Percentiles rank a stretch among this genome's conserved stretches.
These are phyloP conservation scores for Syncephalis plumigaleata DNA, from an alignment of 371 early-diverging fungal species.

Conservation along the genomic window DNA sequence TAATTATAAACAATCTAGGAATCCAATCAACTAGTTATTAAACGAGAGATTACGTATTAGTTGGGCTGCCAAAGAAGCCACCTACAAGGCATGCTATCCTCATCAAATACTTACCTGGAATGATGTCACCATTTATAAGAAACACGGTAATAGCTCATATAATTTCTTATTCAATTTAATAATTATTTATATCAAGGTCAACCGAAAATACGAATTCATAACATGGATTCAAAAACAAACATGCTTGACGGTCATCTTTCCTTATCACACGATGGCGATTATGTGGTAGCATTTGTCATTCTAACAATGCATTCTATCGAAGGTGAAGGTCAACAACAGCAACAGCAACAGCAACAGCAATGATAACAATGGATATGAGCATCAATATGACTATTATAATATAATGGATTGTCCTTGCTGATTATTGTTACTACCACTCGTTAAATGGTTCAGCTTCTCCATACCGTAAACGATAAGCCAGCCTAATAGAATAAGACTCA, in stretches of 20 bases:
- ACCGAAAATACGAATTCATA: background rate
- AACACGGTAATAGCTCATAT: conserved; percentile 12
- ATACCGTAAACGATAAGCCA: too few species aligned
- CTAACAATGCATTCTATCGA: conserved; percentile 9
- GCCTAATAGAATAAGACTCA: too few species aligned
- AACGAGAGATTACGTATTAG: conserved; percentile 10
- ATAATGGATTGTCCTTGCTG: too few species aligned
- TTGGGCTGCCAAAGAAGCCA: conserved; percentile 49
- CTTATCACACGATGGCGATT: conserved; percentile 46
- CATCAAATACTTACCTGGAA: conserved; percentile 37
- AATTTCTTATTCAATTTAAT: background rate
- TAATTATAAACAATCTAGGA: background rate
- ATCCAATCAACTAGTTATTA: background rate
- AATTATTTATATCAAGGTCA: background rate
- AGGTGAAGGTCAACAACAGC: too few species aligned
- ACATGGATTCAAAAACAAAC: background rate
- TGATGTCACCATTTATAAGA: conserved; percentile 32
- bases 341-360: too few species aligned
- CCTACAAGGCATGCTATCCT: conserved; percentile 43
- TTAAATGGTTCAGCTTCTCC: too few species aligned
- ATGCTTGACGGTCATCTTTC: conserved; percentile 20
- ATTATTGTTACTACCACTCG: too few species aligned
- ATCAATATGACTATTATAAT: too few species aligned
- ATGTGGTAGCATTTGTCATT: conserved; percentile 38
- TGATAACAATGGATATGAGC: too few species aligned